Base-by-base conservation (phyloP, 2,329 filamentous ascomycete genomes). In the Parastagonospora nodorum region DNA sequence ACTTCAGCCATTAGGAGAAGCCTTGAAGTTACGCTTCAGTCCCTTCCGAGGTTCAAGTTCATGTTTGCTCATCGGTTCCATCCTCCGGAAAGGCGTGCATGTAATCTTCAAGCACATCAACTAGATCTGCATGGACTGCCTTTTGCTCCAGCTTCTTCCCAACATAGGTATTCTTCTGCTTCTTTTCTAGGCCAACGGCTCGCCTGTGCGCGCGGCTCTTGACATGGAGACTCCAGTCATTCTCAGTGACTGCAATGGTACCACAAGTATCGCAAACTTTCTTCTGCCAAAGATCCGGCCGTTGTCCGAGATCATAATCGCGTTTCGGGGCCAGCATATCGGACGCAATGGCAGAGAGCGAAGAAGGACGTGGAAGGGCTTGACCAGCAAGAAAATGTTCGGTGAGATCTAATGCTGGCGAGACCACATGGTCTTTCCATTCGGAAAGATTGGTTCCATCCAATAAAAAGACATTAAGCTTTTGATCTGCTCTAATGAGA, bases 201-300 rank as follows among this genome's bases (percentile, higher is more conserved):
- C 73, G 71, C 39, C 73, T 72, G 61, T 90, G 85, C 2, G 75
- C 71, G 32, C 80, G 76, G 49, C 84, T 84, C 44, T 77, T 77
- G 9, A 83, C 64, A 67, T 88, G 85, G 31, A 77, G 67, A 15
- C 74, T 68, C 84, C 84, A 88, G 53, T 86, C 81, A 27, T 80
- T 78, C 50, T 82, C 78, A 0, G 79, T 82, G 31, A 82, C 78
- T 50, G 82, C 76, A 1, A 79, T 81, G 42, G 79, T 82, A 12
- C 78, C 76, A 67, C 94, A 99, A 1, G 86, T 59, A 2, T 90
- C 85, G 65, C 94, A 99, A 14, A 80, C 82, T 59, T 82, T 78
- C 53, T 79, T 78, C 24, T 77, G 66, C 71, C 79, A 82, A 2
- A 77, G 65, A 50, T 80, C 77, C 7, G 73, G 68, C 29, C 75